Base-by-base conservation (phyloP, 2,329 filamentous ascomycete species). In the Aspergillus persii region DNA sequence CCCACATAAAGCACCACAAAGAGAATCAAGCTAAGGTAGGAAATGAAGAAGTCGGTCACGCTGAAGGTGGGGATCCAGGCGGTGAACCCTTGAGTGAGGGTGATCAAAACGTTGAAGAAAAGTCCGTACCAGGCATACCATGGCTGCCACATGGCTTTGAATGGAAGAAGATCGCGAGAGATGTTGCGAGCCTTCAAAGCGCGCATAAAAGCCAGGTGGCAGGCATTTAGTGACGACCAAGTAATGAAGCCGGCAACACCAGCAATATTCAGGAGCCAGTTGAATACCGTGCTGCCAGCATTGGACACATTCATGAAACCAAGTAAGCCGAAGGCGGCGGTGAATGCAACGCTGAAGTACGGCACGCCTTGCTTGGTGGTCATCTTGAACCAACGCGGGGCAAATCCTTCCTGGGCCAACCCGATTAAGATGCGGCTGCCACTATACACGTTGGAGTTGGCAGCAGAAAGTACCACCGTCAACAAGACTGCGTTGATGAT, bases 231-330 rank as follows among this genome's bases (percentile, higher is more conserved):
- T 23, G 72, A 74, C 2, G 71, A 62, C 73, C 73, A 75, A 41
- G 69, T 73, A 53, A 76, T 75, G 59, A 75, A 74, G 8, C 69
- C 73, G 36, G 70, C 72, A 49, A 75, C 67, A 30, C 72, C 69
- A 23, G 70, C 67, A 44, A 76, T 76, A 56, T 73, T 69, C 26
- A 72, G 58, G 18, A 74, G 60, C 71, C 71, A 74, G 41, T 68
- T 71, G 64, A 92, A 67, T 76, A 89, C 89, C 2, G 80, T 79
- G 36, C 84, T 81, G 26, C 87, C 87, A 31, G 81, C 83, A 64
- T 81, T 83, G 50, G 84, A 86, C 49, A 86, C 82, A 71, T 89
- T 90, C 70, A 92, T 83, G 77, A 88, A 92, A 0, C 86, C 86
- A 3, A 92, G 80, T 8, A 88, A 79, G 27, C 86, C 86, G 67